phyloP scores from a whole-genome alignment of 2,329 filamentous ascomycete species.

The Aspergillus spinulosporus region DNA sequence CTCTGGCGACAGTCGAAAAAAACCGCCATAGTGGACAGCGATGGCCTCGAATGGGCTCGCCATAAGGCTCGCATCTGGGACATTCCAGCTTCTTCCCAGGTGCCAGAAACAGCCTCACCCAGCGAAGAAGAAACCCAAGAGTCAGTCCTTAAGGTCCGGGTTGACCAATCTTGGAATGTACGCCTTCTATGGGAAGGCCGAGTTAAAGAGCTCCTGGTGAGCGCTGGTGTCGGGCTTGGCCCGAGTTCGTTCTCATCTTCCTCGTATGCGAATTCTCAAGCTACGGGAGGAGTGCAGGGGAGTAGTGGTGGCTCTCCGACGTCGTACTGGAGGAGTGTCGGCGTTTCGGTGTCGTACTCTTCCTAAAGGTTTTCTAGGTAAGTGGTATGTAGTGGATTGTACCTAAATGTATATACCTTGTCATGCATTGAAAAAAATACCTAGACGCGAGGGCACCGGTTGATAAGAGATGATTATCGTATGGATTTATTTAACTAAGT shows the following conservation, averaged over 20 bases:
- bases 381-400: slow-evolving; percentile 1
- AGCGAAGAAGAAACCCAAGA: slow-evolving; percentile 61
- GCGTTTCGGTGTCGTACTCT: slow-evolving; percentile 45
- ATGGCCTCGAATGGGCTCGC: slow-evolving; percentile 47
- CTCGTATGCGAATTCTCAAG: slow-evolving; percentile 27
- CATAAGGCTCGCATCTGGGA: slow-evolving; percentile 36
- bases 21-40: slow-evolving; percentile 28
- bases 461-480: not conserved
- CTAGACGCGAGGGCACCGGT: not conserved
- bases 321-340: slow-evolving; percentile 45
- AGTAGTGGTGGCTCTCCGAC: slow-evolving; percentile 30
- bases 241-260: slow-evolving; percentile 41
- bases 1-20: slow-evolving; percentile 69
- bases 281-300: slow-evolving; percentile 26
- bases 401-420: slow-evolving; percentile 11
- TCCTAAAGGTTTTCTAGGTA: slow-evolving; percentile 28
- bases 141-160: slow-evolving; percentile 83
- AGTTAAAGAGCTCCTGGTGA: slow-evolving; percentile 89
- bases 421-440: not conserved
- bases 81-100: slow-evolving; percentile 20
- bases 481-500: not conserved
- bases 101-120: slow-evolving; percentile 17
- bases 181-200: slow-evolving; percentile 90
- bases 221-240: slow-evolving; percentile 82
- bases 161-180: slow-evolving; percentile 85